Conservation (phyloP, 345 rosid genomes). For the Pseudoturritis turrita region DNA sequence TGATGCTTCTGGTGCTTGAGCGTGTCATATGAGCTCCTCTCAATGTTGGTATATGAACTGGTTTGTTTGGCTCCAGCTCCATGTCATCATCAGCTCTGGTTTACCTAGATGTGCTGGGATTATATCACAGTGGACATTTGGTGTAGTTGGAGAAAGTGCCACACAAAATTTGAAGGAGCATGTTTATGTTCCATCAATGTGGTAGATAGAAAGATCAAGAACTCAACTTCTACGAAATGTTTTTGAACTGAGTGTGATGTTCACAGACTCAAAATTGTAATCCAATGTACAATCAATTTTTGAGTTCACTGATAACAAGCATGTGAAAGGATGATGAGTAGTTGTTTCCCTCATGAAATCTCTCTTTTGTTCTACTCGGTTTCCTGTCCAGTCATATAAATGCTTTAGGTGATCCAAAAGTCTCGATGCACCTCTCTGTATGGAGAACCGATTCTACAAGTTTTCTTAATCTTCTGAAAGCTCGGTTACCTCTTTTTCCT, state of each 20-base stretch:
- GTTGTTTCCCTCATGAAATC: background rate
- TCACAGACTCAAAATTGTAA: conserved; percentile 15
- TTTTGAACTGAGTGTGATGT: conserved; percentile 20
- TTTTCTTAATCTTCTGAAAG: conserved; percentile 6
- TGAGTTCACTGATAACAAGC: conserved; percentile 13
- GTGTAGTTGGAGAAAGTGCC: conserved; percentile 84
- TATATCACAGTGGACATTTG: conserved; percentile 96
- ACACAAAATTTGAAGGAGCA: conserved; percentile 89
- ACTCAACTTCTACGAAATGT: background rate
- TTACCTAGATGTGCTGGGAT: conserved; percentile 79
- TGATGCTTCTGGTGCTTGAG: too few relatives aligned
- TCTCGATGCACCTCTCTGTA: conserved; percentile 2
- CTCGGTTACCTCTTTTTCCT: conserved; percentile 1
- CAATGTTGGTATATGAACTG: too few relatives aligned
- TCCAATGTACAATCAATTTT: conserved; percentile 26
- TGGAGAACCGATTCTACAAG: conserved; percentile 11
- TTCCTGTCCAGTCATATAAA: background rate
- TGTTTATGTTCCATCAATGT: conserved; percentile 93
- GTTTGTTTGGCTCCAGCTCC: too few relatives aligned
- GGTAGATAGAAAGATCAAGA: conserved; percentile 42
- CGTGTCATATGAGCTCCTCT: too few relatives aligned
- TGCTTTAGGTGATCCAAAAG: background rate
- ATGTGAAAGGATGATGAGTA: conserved; percentile 11
- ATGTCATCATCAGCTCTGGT: conserved; percentile 93
- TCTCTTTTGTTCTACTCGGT: background rate